Base-by-base conservation (phyloP, 1,139 yeast species). In the Suhomyces panamericanus region DNA sequence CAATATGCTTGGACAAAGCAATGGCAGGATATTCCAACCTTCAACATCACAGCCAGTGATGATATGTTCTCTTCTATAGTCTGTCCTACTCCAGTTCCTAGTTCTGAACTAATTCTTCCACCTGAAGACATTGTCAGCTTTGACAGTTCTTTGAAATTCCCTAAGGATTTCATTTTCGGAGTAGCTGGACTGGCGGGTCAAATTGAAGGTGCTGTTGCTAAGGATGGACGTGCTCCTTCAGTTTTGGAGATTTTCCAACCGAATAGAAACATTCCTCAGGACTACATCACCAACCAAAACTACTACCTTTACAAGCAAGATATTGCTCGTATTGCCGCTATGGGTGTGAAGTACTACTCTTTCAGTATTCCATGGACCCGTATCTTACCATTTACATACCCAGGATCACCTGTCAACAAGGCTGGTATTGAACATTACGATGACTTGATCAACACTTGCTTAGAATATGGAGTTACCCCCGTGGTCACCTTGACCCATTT, bases 341-440 rank as follows among this genome's bases (percentile, higher is more conserved):
- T 66, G 34, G 72, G 72, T 2, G 64, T 62, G 15, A 64, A 64
- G 34, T 42, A 55, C 36, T 67, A 68, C 48, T 64, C 70, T 3
- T 56, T 68, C 52, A 53, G 67, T 11, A 59, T 68, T 35, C 64
- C 72, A 3, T 67, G 72, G 73, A 49, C 69, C 10, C 58, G 73
- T 45, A 62, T 68, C 12, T 53, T 64, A 34, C 70, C 69, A 9
- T 58, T 58, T 43, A 64, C 59, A 3, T 48, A 56, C 22, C 58
- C 59, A 12, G 71, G 67, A 3, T 48, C 63, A 4, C 63, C 63
- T 13, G 61, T 67, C 24, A 68, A 67, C 48, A 41, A 61, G 37
- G 52, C 50, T 17, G 73, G 66, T 9, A 49, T 68, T 33, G 67
- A 63, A 47, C 70, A 67, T 50, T 68, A 68, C 47, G 59, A 65